phyloP scores from a whole-genome alignment of 2,329 filamentous ascomycete genomes.

The Colletotrichum sp. region DNA sequence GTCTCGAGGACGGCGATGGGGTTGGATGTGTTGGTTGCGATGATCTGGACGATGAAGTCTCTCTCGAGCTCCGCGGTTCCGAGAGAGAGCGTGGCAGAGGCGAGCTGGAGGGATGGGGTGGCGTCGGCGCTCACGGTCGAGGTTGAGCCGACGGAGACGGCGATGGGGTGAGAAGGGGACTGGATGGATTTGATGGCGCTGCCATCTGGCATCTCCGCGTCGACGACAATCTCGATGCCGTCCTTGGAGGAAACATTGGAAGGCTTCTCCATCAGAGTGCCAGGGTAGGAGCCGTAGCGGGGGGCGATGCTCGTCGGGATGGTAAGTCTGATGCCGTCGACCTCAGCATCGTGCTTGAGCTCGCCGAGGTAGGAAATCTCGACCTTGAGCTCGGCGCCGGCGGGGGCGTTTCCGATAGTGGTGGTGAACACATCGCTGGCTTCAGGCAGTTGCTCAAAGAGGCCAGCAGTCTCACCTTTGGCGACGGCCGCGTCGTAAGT shows the following conservation, averaged over 20 bases:
- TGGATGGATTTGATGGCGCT: conserved; percentile 65
- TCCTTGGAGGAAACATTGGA: conserved; percentile 2
- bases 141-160: conserved; percentile 66
- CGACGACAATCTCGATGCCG: conserved; percentile 33
- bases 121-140: conserved; percentile 46
- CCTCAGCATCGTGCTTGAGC: conserved; percentile 72
- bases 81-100: conserved; percentile 65
- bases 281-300: conserved; percentile 61
- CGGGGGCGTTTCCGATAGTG: conserved; percentile 70
- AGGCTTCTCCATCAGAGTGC: conserved; percentile 29
- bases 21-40: conserved; percentile 62
- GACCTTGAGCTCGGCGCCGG: conserved; percentile 59
- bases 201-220: conserved; percentile 52
- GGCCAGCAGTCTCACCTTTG: conserved; percentile 64
- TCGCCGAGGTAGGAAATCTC: conserved; percentile 72
- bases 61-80: conserved; percentile 57
- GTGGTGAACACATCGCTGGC: conserved; percentile 72
- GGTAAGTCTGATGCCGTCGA: conserved; percentile 71
- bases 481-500: conserved; percentile 64
- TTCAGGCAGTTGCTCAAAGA: conserved; percentile 66
- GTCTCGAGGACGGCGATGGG: conserved; percentile 70
- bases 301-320: conserved; percentile 72
- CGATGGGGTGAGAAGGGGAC: conserved; percentile 72
- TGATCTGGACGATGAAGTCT: conserved; percentile 72
- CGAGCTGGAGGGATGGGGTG: conserved; percentile 59